A percentile compares a stretch with the other conserved stretches of the same genome.
Conservation (phyloP, 1,139 yeast species). For the Blastobotrys apis region DNA sequence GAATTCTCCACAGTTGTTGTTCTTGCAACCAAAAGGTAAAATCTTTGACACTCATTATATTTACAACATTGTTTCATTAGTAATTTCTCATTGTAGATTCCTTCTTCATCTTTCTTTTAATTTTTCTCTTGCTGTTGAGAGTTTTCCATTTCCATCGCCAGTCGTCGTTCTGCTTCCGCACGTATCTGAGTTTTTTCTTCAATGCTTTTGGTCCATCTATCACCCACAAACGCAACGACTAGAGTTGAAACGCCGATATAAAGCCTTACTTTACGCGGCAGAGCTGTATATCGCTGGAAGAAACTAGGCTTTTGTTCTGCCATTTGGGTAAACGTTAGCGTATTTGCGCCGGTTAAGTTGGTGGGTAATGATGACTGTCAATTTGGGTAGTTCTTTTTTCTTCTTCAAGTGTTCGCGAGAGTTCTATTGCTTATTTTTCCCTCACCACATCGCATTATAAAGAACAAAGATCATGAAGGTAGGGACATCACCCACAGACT, state of each 20-base stretch:
- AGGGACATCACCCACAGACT: too few species aligned
- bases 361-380: too few species aligned
- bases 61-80: too few species aligned
- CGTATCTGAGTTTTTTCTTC: constrained; percentile 41
- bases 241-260: constrained; percentile 54
- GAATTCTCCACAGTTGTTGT: constrained; percentile 59
- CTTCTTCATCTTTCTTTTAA: too few species aligned
- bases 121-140: too few species aligned
- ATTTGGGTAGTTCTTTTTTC: too few species aligned
- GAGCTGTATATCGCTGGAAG: constrained; percentile 45
- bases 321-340: background rate
- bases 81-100: too few species aligned
- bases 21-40: constrained; percentile 40
- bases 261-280: constrained; percentile 50
- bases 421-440: too few species aligned
- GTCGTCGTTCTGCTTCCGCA: constrained; percentile 39
- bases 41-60: too few species aligned
- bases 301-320: constrained; percentile 16
- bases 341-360: background rate
- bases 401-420: too few species aligned
- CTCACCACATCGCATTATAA: background rate
- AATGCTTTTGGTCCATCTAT: constrained; percentile 45
- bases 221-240: constrained; percentile 49
- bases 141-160: constrained; percentile 18
- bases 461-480: background rate